Evolutionary conservation across 352 stramenopile genomes (phyloP).

Genomic region (Thraustochytrium sp.): DNA sequence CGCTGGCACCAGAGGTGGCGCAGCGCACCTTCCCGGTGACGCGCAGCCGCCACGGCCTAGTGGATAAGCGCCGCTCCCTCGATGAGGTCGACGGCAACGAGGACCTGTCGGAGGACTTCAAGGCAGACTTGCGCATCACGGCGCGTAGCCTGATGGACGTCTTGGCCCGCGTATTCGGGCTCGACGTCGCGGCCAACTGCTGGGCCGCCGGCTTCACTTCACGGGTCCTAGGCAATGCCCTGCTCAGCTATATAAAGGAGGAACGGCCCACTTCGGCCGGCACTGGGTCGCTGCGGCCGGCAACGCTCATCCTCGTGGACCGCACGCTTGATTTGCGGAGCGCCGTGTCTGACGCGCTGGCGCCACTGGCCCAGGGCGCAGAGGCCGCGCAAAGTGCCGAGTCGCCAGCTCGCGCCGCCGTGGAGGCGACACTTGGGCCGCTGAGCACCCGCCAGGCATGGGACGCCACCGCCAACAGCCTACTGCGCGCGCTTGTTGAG

Average conservation of each 20-base stretch:
- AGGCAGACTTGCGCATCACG: neutral
- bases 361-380: neutral
- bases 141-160: neutral
- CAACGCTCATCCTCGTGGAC: neutral
- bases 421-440: neutral
- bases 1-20: neutral
- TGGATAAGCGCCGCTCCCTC: neutral
- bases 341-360: neutral
- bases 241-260: neutral
- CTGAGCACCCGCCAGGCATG: neutral
- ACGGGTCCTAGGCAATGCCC: neutral
- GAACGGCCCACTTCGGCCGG: neutral
- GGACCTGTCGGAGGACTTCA: conserved; percentile 2
- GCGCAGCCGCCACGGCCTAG: neutral
- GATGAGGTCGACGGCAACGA: neutral
- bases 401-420: neutral
- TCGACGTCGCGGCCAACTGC: neutral
- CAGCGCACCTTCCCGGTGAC: neutral
- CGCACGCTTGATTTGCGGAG: neutral
- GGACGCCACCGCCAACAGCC: neutral
- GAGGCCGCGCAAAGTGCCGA: neutral
- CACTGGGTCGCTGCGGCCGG: neutral
- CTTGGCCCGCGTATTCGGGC: neutral
- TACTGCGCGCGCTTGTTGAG: neutral
- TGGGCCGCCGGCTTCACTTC: conserved; percentile 2